Conservation (phyloP, 495 filamentous ascomycete genomes). For the Penicillium ochrochloron region DNA sequence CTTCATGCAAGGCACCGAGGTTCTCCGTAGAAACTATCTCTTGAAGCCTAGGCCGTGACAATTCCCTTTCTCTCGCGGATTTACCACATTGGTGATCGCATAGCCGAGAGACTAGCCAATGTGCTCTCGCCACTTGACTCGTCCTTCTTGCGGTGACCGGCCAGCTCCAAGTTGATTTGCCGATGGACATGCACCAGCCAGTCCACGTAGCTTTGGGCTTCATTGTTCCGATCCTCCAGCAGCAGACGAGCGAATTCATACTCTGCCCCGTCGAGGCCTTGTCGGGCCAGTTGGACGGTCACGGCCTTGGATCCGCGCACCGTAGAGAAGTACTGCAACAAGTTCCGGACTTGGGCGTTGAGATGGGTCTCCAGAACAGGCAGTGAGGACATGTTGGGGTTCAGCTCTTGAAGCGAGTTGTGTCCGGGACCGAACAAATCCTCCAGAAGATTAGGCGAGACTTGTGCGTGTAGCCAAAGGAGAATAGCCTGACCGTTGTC, state of each 20-base stretch:
- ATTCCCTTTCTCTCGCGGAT: not conserved
- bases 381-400: constrained; percentile 71
- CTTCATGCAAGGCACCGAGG: not conserved
- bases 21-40: not conserved
- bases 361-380: constrained; percentile 88
- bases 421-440: constrained; percentile 88
- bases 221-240: constrained; percentile 95
- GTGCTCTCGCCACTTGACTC: constrained; percentile 58
- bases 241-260: constrained; percentile 92
- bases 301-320: constrained; percentile 85
- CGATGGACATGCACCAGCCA: constrained; percentile 97
- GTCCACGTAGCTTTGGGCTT: constrained; percentile 97
- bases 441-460: constrained; percentile 78
- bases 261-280: constrained; percentile 93
- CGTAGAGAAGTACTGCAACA: constrained; percentile 82
- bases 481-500: constrained; percentile 93
- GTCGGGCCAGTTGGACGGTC: constrained; percentile 87
- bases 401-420: constrained; percentile 71
- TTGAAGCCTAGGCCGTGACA: not conserved
- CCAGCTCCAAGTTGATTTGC: constrained; percentile 84
- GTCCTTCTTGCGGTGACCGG: constrained; percentile 78
- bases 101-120: constrained; percentile 65
- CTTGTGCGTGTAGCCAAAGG: constrained; percentile 83
- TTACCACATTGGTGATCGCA: constrained; percentile 75
- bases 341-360: constrained; percentile 92